phyloP scores from a whole-genome alignment of 1,139 yeast genomes.

The Meyerozyma athensensis region DNA sequence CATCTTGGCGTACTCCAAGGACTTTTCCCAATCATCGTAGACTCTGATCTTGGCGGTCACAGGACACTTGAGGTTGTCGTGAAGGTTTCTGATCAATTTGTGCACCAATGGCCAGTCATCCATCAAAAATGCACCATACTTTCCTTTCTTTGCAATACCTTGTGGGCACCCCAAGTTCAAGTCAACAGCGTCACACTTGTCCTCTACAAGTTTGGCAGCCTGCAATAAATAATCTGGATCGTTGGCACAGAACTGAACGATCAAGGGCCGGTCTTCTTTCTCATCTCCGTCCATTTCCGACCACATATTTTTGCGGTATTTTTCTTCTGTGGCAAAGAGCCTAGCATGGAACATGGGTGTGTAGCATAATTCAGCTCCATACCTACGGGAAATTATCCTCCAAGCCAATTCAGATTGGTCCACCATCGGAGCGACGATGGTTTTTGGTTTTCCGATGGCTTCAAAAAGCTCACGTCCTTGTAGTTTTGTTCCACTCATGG shows the following conservation, averaged over 20 bases:
- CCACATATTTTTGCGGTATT: conserved; percentile 78
- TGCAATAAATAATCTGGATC: conserved; percentile 78
- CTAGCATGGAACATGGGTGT: conserved; percentile 98
- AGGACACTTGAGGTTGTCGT: conserved; percentile 71
- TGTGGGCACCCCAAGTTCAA: conserved; percentile 96
- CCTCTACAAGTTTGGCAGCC: conserved; percentile 79
- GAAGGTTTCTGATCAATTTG: conserved; percentile 65
- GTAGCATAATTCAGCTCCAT: conserved; percentile 92
- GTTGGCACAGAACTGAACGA: conserved; percentile 95
- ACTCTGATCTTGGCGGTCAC: conserved; percentile 96
- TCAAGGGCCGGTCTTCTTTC: conserved; percentile 67
- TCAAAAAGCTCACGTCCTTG: conserved; percentile 68
- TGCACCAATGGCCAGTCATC: conserved; percentile 91
- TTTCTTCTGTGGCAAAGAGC: conserved; percentile 77
- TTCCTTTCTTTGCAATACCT: conserved; percentile 92
- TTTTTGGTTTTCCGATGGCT: conserved; percentile 67
- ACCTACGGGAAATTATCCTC: conserved; percentile 79
- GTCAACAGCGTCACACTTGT: conserved; percentile 92
- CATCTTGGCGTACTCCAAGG: conserved; percentile 83
- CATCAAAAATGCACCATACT: conserved; percentile 93
- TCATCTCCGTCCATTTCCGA: conserved; percentile 68
- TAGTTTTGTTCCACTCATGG: conserved; percentile 12
- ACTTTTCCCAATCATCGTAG: conserved; percentile 79
- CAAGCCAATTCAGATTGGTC: conserved; percentile 96
- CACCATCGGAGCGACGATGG: conserved; percentile 97